Conservation (phyloP, 192 early-diverging fungal genomes). For the Linnemannia hyalina region DNA sequence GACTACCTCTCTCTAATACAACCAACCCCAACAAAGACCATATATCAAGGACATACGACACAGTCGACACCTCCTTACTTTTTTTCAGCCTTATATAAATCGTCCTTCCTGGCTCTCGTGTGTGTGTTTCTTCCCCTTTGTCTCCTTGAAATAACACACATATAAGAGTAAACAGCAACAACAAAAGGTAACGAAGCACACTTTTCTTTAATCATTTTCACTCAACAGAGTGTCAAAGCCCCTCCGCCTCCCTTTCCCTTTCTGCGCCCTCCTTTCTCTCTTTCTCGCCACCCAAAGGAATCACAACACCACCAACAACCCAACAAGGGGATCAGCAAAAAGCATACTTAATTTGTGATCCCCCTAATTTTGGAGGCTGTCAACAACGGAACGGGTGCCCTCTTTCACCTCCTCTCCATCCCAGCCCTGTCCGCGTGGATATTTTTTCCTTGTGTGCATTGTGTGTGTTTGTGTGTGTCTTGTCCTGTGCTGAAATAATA, state of each 20-base stretch:
- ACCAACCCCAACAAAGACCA: not conserved
- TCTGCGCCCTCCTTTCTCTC: not conserved
- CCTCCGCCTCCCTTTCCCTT: not conserved
- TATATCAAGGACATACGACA: not conserved
- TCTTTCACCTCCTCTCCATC: too few relatives aligned
- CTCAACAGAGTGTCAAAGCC: not conserved
- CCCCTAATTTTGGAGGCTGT: too few relatives aligned
- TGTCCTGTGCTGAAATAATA: not conserved
- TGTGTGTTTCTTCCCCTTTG: conserved; percentile 10
- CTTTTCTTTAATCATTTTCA: not conserved
- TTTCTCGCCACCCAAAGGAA: not conserved
- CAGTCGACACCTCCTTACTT: conserved; percentile 25
- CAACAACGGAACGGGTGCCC: too few relatives aligned
- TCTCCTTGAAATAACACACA: conserved; percentile 16
- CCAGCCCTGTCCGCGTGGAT: not conserved
- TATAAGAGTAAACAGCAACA: not conserved
- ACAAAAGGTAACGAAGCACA: conserved; percentile 8
- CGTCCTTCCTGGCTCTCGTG: conserved; percentile 8
- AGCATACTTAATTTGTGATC: too few relatives aligned
- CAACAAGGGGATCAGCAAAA: too few relatives aligned
- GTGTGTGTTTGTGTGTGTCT: not conserved
- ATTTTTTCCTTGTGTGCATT: not conserved
- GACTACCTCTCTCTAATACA: not conserved
- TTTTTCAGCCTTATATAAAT: conserved; percentile 7
- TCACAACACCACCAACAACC: too few relatives aligned